A percentile compares a stretch with the other conserved stretches of the same genome.
phyloP scores from a whole-genome alignment of 176 grass and related monocot species.

The Oropetium thomaeum region DNA sequence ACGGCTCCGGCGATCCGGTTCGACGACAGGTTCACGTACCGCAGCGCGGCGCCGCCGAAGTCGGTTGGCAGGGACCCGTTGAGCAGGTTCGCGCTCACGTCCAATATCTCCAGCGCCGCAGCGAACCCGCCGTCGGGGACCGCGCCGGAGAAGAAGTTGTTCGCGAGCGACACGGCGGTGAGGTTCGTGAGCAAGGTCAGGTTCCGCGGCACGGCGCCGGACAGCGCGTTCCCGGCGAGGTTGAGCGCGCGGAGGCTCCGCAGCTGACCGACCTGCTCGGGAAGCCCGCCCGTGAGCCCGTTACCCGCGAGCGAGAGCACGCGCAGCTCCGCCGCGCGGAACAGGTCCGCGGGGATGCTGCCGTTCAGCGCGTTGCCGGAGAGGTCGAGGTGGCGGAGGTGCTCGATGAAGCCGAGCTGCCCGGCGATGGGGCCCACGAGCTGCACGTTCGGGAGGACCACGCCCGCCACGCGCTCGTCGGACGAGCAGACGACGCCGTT shows the following conservation, averaged over 20 bases:
- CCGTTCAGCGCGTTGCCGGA: conserved; percentile 86
- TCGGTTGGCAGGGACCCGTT: conserved; percentile 57
- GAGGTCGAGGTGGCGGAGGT: conserved; percentile 87
- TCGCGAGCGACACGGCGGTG: conserved; percentile 60
- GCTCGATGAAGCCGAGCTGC: conserved; percentile 62
- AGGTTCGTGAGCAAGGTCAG: conserved; percentile 71
- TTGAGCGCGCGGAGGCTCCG: conserved; percentile 62
- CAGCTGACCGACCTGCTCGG: conserved; percentile 47
- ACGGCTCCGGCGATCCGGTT: conserved; percentile 69
- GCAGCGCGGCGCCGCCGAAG: conserved; percentile 49
- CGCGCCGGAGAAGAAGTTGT: conserved; percentile 70
- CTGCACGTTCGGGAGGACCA: conserved; percentile 72
- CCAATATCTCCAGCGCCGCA: conserved; percentile 53
- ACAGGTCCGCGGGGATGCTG: conserved; percentile 44
- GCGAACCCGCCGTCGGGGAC: conserved; percentile 47
- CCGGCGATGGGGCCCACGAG: conserved; percentile 57
- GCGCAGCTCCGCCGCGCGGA: conserved; percentile 61
- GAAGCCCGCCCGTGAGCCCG: conserved; percentile 55
- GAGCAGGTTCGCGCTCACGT: conserved; percentile 74
- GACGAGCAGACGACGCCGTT: conserved; percentile 72
- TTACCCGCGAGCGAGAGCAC: conserved; percentile 81
- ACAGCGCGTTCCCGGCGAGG: conserved; percentile 82
- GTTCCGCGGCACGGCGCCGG: conserved; percentile 48
- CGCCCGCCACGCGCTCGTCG: conserved; percentile 55
- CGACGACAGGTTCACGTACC: conserved; percentile 70